Base-by-base conservation (phyloP, 2,329 filamentous ascomycete genomes). In the Stagonosporopsis rhizophila region DNA sequence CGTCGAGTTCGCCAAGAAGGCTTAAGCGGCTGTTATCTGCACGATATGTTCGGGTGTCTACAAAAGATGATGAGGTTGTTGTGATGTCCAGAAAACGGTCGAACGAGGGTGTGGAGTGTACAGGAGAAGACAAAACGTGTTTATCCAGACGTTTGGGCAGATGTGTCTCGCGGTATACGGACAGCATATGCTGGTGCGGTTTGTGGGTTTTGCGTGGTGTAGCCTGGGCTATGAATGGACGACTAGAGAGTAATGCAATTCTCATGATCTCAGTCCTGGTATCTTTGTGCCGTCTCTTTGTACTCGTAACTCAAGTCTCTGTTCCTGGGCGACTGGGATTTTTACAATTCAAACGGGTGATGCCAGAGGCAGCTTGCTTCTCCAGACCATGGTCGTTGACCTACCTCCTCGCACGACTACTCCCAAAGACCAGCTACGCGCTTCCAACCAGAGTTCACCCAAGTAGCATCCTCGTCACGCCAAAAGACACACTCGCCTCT, bases 1-100 rank as follows among this genome's bases (percentile, higher is more conserved):
- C 75, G 91, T 95, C 65, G 91, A 95, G 81, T 95, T 95, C 79
- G 90, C 91, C 66, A 95, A 94, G 79, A 83, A 83, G 75, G 67
- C 67, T 52, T 69, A 57, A 47, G 41, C 23, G 28, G 6, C 9
- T 40, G 19, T 22, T 30, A 14, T 32, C 22, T 44, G 39, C 22
- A 35, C 30, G 15, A 6, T 22, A 35, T 27, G 39, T 37, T 25
- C 8, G 15, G 19, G 8, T 17, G 17, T 20, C 19, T 41, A 22
- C 8, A 20, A 11, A 7, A 20, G 32, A 15, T 23, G 19, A 32
- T 11, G 35, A 32, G 35, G 35, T 27, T 19, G 22, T 17, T 12
- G 25, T 14, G n/a, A 17, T 17, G 25, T 41, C 28, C 7, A 14
- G 37, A 41, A 40, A 41, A 49, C 25, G 19, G 37, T 41, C 35